These are phyloP conservation scores for Cryptomeria japonica DNA, from an alignment of 75 land plant genomes.

Conservation along the genomic window DNA sequence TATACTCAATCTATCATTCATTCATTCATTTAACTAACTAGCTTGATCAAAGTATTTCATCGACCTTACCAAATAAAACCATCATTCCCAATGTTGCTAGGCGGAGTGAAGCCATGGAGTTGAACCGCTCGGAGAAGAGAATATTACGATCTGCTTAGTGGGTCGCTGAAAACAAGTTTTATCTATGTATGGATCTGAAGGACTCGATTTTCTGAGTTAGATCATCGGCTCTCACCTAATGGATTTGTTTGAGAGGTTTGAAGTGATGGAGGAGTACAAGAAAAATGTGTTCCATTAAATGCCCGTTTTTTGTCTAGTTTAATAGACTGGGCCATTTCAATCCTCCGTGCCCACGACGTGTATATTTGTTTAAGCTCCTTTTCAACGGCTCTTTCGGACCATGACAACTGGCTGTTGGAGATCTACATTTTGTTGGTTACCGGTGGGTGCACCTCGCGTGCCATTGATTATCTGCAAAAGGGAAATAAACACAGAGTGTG, in stretches of 20 bases:
- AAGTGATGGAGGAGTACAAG: constrained; percentile 13
- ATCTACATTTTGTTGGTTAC: no score
- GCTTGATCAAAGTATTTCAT: not conserved
- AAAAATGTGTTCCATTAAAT: not conserved
- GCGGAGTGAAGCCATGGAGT: not conserved
- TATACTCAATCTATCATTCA: no score
- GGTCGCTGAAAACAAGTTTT: no score
- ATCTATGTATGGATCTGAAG: not conserved
- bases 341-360: not conserved
- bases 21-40: no score
- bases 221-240: not conserved
- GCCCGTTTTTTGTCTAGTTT: no score
- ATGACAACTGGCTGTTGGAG: constrained; percentile 7
- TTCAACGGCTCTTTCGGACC: not conserved
- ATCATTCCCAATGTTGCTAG: not conserved
- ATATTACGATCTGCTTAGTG: no score
- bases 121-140: no score
- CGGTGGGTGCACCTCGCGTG: no score
- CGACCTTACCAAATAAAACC: not conserved
- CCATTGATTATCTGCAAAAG: no score
- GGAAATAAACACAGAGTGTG: no score
- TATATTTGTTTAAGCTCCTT: not conserved
- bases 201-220: not conserved
- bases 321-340: no score
- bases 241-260: no score